Evolutionary conservation across 1,139 yeast genomes (phyloP), one percentile per base, ranked within the genome.

Genomic region (Petasospora fabianii): DNA sequence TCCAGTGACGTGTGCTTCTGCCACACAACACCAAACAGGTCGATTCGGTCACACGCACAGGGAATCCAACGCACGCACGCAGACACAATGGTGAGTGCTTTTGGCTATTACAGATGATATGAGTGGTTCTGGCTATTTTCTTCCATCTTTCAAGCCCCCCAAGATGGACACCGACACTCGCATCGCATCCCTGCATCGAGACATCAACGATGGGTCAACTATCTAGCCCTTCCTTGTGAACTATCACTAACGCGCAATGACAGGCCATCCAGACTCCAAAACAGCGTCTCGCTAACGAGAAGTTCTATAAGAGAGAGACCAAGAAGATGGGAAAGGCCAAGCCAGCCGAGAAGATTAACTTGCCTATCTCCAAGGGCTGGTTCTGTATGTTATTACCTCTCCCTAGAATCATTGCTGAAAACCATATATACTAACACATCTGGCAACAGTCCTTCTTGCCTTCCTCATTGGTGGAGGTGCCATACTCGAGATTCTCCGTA

Each of bases 401-500:
- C 27, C 18, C 10, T 24, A 12, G 11, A 9, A 24, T 12, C 11
- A 28, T 14, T 11, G 9, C 16, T 8, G 8, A 10, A 13, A 16
- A 9, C 10, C 6, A 6, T 6, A 16, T 11, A 9, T 40, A 51
- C 60, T 33, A 60, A 47, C 51, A 27, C 16, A 6, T 9, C 27
- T 12, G 9, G 6, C 57, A 58, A 35, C 54, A 54, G 68, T 66
- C 36, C 65, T 79, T 2, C 69, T 87, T 43, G 73, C 75, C 20
- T 87, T 87, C 60, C 68, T 87, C 50, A 72, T 88, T 6, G 71
- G 84, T 47, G 96, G 96, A 44, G 95, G 96, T 51, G 95, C 92
- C 46, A 48, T 85, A 11, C 69, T 88, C 36, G 95, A 87, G 60
- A 52, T 87, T 38, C 49, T 85, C 24, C 70, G 76, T 49, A 53